These are phyloP conservation scores for Rosellinia necatrix DNA, from an alignment of 2,329 filamentous ascomycete species.

Conservation along the genomic window DNA sequence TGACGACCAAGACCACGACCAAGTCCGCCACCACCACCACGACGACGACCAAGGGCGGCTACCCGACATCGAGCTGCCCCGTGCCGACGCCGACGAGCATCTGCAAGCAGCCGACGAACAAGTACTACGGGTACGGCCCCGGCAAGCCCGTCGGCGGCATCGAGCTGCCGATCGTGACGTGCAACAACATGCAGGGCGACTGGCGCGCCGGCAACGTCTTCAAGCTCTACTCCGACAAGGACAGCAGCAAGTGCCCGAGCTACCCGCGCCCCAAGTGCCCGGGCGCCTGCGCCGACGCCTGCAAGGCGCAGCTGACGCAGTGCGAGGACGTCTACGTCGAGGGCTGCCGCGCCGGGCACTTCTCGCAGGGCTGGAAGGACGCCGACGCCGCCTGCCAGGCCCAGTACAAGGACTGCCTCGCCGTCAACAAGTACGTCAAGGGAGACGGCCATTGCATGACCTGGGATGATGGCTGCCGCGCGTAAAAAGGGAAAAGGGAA, in stretches of 20 bases:
- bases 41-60: constrained; percentile 33
- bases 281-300: constrained; percentile 56
- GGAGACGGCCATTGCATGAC: constrained; percentile 47
- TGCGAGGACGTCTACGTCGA: constrained; percentile 55
- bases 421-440: constrained; percentile 47
- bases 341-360: constrained; percentile 47
- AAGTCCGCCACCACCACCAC: constrained; percentile 41
- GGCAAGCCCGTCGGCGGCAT: constrained; percentile 61
- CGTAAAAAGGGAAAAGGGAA: neutral
- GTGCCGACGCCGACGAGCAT: constrained; percentile 56
- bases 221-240: constrained; percentile 56
- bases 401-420: constrained; percentile 56
- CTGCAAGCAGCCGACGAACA: constrained; percentile 58
- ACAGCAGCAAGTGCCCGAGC: constrained; percentile 49
- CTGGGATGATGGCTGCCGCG: constrained; percentile 18
- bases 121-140: constrained; percentile 69
- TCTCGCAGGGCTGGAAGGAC: constrained; percentile 34
- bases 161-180: constrained; percentile 56
- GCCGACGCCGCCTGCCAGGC: constrained; percentile 51
- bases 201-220: constrained; percentile 48
- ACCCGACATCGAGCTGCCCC: constrained; percentile 42
- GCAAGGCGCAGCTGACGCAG: constrained; percentile 55
- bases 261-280: constrained; percentile 46
- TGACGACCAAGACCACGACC: too few species aligned
- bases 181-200: constrained; percentile 56